Percentiles rank a stretch among this genome's conserved stretches.
phyloP scores from a whole-genome alignment of 169 alveolate genomes.

The Eimeria falciformis region DNA sequence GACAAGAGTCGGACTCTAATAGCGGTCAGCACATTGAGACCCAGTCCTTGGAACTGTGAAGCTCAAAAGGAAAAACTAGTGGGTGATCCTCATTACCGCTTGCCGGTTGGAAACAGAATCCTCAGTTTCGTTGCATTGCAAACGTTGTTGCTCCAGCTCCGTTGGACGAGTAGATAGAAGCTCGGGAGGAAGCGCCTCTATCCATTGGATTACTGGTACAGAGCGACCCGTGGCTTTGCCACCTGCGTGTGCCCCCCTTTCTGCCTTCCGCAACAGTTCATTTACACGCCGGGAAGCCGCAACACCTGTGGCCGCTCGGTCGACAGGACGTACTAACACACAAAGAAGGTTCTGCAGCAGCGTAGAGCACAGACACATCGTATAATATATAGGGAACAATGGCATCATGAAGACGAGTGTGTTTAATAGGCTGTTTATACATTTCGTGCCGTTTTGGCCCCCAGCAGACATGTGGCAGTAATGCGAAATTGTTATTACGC shows the following conservation, averaged over 20 bases:
- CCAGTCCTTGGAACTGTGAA: too few relatives aligned
- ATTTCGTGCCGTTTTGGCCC: too few relatives aligned
- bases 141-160: background rate
- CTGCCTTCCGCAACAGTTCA: background rate
- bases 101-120: background rate
- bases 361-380: background rate
- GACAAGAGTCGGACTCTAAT: too few relatives aligned
- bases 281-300: background rate
- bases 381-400: too few relatives aligned
- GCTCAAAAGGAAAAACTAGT: too few relatives aligned
- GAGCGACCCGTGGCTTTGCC: background rate
- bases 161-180: too few relatives aligned
- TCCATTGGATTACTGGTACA: background rate
- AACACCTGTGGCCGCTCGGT: background rate
- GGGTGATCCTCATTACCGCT: too few relatives aligned
- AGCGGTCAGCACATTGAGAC: too few relatives aligned
- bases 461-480: too few relatives aligned
- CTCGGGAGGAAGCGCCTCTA: background rate
- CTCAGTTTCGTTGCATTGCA: background rate
- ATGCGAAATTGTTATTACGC: too few relatives aligned
- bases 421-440: too few relatives aligned
- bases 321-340: background rate
- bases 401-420: too few relatives aligned
- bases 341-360: slow-evolving; percentile 15
- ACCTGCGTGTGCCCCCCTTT: background rate